Evolutionary conservation across 129 eudicot genomes (phyloP).

Genomic region (Centrapalus pauciflorus): DNA sequence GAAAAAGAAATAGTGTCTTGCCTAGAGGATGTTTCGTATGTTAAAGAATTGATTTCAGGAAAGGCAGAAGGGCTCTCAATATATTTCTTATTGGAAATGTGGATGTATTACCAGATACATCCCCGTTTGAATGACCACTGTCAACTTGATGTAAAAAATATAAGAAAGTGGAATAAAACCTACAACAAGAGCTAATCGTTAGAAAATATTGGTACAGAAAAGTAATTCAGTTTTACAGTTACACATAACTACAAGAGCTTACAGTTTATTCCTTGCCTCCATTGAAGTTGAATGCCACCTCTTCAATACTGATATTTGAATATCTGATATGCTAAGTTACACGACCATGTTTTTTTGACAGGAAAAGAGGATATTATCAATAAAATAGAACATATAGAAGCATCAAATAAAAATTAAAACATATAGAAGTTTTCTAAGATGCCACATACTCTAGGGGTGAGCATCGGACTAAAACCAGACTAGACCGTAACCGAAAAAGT

Average conservation of each 20-base stretch:
- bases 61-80: constrained; percentile 75
- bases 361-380: too few relatives aligned
- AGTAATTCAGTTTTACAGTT: background rate
- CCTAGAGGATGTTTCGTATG: constrained; percentile 71
- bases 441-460: too few relatives aligned
- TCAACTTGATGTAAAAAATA: constrained; percentile 61
- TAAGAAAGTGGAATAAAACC: constrained; percentile 83
- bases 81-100: constrained; percentile 71
- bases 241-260: constrained; percentile 30
- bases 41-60: constrained; percentile 92
- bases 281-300: constrained; percentile 95
- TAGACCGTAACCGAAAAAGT: too few relatives aligned
- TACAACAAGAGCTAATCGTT: constrained; percentile 17
- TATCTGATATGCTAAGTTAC: constrained; percentile 9
- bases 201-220: background rate
- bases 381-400: too few relatives aligned
- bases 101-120: constrained; percentile 24
- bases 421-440: too few relatives aligned
- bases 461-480: too few relatives aligned
- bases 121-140: constrained; percentile 30
- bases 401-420: too few relatives aligned
- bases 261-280: constrained; percentile 99
- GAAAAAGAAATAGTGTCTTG: constrained; percentile 11
- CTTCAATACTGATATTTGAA: constrained; percentile 57
- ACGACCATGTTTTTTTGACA: too few relatives aligned